Evolutionary conservation across 768 basidiomycete genomes (phyloP).

Genomic region (Brasilioporus rufonigricans): DNA sequence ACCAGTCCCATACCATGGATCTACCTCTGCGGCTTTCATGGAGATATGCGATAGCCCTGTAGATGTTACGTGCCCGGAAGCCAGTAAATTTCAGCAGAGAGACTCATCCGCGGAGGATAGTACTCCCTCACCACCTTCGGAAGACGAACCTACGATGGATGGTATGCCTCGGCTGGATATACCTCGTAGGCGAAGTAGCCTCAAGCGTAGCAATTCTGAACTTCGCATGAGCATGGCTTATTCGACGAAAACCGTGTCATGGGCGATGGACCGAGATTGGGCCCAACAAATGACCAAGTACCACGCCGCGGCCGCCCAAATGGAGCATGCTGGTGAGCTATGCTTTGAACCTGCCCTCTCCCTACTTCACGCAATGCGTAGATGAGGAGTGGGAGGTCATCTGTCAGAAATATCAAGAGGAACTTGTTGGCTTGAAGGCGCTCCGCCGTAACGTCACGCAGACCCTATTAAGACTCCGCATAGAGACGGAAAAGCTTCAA

Average conservation of each 20-base stretch:
- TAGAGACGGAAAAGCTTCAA: constrained; percentile 41
- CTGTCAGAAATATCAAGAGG: constrained; percentile 55
- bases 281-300: constrained; percentile 53
- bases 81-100: constrained; percentile 13
- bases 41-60: constrained; percentile 35
- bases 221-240: constrained; percentile 47
- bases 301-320: constrained; percentile 38
- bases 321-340: constrained; percentile 39
- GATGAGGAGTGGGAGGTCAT: constrained; percentile 60
- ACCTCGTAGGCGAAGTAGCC: constrained; percentile 57
- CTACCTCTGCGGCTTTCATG: constrained; percentile 29
- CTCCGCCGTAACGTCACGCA: constrained; percentile 53
- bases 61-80: constrained; percentile 14
- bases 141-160: constrained; percentile 33
- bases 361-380: constrained; percentile 24
- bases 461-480: constrained; percentile 37
- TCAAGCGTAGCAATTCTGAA: constrained; percentile 53
- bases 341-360: neutral
- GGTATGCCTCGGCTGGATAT: constrained; percentile 32
- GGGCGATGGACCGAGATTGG: constrained; percentile 70
- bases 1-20: constrained; percentile 45
- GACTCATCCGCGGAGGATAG: constrained; percentile 18
- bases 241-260: constrained; percentile 65
- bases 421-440: constrained; percentile 56
- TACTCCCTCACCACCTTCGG: constrained; percentile 30